Percentiles rank a stretch among this genome's conserved stretches.
These are phyloP conservation scores for Colletotrichum trifolii DNA, from an alignment of 2,329 filamentous ascomycete genomes.

Conservation along the genomic window DNA sequence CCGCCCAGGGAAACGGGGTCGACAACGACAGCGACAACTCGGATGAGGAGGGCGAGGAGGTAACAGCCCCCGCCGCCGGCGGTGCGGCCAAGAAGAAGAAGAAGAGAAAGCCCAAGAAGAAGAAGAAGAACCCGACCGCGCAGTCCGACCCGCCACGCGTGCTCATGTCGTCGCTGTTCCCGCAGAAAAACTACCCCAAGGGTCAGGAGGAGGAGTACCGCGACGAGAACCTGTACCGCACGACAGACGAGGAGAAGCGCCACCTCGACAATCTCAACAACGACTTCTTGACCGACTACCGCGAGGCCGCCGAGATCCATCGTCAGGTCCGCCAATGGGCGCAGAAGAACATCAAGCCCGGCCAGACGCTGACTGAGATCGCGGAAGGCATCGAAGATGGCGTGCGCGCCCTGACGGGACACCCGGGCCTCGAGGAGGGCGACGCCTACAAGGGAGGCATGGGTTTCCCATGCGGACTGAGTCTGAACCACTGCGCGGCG, in stretches of 20 bases:
- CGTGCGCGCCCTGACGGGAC: slow-evolving; percentile 80
- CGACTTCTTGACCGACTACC: slow-evolving; percentile 84
- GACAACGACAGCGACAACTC: slow-evolving; percentile 60
- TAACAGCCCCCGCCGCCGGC: slow-evolving; percentile 47
- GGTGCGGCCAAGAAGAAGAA: slow-evolving; percentile 77
- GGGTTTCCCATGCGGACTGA: slow-evolving; percentile 88
- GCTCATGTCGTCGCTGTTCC: slow-evolving; percentile 78
- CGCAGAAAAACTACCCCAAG: slow-evolving; percentile 76
- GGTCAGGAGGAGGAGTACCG: slow-evolving; percentile 83
- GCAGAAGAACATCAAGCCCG: slow-evolving; percentile 83
- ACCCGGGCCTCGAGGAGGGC: slow-evolving; percentile 80
- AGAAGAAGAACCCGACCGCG: slow-evolving; percentile 70
- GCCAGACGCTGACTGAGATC: slow-evolving; percentile 83
- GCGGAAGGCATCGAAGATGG: slow-evolving; percentile 87
- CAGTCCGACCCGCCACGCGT: slow-evolving; percentile 85
- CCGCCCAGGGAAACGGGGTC: slow-evolving; percentile 48
- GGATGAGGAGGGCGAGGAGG: slow-evolving; percentile 62
- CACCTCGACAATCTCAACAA: slow-evolving; percentile 72
- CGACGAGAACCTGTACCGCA: slow-evolving; percentile 81
- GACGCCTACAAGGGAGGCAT: slow-evolving; percentile 83
- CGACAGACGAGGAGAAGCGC: slow-evolving; percentile 86
- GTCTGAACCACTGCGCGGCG: slow-evolving; percentile 85
- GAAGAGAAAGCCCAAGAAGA: slow-evolving; percentile 81
- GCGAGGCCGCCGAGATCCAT: slow-evolving; percentile 85
- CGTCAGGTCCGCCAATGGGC: slow-evolving; percentile 88